Evolutionary conservation across 1,139 yeast genomes (phyloP).

Genomic region (Candida freyschussii): DNA sequence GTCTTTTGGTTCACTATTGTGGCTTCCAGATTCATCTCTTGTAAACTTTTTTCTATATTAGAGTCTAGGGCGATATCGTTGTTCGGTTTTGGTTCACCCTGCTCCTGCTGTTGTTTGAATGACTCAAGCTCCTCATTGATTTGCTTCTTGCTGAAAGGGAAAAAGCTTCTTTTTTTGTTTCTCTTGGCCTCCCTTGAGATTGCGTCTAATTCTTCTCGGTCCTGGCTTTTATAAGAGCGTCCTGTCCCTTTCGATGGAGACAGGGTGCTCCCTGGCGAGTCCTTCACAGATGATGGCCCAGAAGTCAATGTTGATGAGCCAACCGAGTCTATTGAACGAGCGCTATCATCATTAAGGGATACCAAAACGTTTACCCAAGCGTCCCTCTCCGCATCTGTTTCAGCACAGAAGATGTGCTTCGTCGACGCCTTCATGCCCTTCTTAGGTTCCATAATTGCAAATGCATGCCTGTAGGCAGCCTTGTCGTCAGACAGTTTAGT

Average conservation of each 20-base stretch:
- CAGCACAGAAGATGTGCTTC: constrained; percentile 77
- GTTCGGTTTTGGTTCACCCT: constrained; percentile 8
- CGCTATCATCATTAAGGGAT: constrained; percentile 34
- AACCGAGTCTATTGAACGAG: constrained; percentile 8
- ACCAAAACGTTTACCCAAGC: constrained; percentile 65
- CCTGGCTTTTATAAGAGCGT: constrained; percentile 3
- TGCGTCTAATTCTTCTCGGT: constrained; percentile 23
- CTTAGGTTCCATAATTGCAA: constrained; percentile 61
- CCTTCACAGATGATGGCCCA: constrained; percentile 4
- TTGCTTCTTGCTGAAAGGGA: constrained; percentile 47
- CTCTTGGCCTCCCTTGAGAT: constrained; percentile 37
- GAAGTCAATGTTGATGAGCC: constrained; percentile 6
- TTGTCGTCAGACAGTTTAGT: constrained; percentile 59
- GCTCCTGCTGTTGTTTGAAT: constrained; percentile 18
- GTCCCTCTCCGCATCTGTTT: constrained; percentile 74
- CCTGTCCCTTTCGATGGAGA: constrained; percentile 10
- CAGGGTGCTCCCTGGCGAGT: constrained; percentile 3
- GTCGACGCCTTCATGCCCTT: constrained; percentile 47
- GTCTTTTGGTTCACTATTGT: constrained; percentile 18
- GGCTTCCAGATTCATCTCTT: constrained; percentile 25
- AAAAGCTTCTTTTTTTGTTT: constrained; percentile 51
- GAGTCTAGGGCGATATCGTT: constrained; percentile 8
- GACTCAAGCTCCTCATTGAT: constrained; percentile 13
- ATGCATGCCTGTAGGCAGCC: constrained; percentile 73
- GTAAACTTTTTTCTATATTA: constrained; percentile 26